These are phyloP conservation scores for Nemania sp. DNA, from an alignment of 2,329 filamentous ascomycete genomes.

Conservation along the genomic window DNA sequence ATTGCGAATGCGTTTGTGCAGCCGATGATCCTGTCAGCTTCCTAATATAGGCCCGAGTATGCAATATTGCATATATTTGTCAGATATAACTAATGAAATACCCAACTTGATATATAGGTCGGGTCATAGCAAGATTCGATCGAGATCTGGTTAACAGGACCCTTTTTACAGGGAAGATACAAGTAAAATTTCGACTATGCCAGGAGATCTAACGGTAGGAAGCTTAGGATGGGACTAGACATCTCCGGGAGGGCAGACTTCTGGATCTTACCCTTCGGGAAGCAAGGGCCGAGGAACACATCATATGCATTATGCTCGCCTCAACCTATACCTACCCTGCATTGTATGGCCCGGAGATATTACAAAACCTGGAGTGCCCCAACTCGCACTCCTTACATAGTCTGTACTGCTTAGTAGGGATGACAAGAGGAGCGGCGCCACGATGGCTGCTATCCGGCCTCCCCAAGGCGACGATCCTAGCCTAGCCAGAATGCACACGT, in stretches of 20 bases:
- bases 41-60: background rate
- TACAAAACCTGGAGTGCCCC: conserved; percentile 1
- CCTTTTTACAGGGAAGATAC: background rate
- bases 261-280: conserved; percentile 4
- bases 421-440: conserved; percentile 6
- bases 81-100: background rate
- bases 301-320: too few relatives aligned
- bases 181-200: background rate
- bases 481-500: conserved; percentile 1
- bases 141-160: background rate
- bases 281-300: background rate
- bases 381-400: too few relatives aligned
- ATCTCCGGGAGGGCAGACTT: conserved; percentile 16
- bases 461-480: conserved; percentile 14
- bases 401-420: too few relatives aligned
- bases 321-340: too few relatives aligned
- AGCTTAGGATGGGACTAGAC: background rate
- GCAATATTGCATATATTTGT: background rate
- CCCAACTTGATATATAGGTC: background rate
- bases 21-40: too few relatives aligned
- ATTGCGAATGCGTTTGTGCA: too few relatives aligned
- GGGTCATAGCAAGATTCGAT: background rate
- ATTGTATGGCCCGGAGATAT: background rate
- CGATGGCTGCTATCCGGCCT: background rate
- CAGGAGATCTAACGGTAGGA: background rate